Percentiles rank a stretch among this genome's conserved stretches.
Evolutionary conservation across 441 rosid genomes (phyloP).

Genomic region (Flueggea neowawraea): DNA sequence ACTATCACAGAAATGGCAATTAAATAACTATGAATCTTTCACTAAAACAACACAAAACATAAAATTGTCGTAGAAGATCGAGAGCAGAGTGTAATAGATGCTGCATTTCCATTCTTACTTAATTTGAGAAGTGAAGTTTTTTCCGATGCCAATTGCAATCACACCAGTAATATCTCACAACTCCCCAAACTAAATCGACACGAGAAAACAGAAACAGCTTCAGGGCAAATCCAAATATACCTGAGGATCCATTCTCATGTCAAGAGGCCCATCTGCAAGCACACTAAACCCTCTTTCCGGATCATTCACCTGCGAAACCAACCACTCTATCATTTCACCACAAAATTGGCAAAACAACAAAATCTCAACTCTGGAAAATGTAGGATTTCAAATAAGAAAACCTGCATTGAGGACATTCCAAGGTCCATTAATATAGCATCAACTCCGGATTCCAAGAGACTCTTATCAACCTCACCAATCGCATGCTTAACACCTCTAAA

Average conservation of each 20-base stretch:
- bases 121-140: not conserved
- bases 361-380: no score
- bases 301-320: slow-evolving; percentile 61
- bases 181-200: no score
- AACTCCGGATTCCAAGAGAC: slow-evolving; percentile 47
- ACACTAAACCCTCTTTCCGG: slow-evolving; percentile 89
- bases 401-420: slow-evolving; percentile 99
- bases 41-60: no score
- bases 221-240: slow-evolving; percentile 19
- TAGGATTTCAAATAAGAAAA: slow-evolving; percentile 7
- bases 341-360: not conserved
- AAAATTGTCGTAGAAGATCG: no score
- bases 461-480: slow-evolving; percentile 38
- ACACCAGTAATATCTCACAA: no score
- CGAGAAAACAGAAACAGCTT: no score
- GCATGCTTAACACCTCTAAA: slow-evolving; percentile 56
- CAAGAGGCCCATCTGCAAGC: slow-evolving; percentile 88
- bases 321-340: not conserved
- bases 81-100: no score
- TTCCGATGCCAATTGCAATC: no score
- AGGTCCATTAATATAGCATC: slow-evolving; percentile 95
- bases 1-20: no score
- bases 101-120: not conserved
- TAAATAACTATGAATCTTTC: no score
- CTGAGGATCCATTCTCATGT: slow-evolving; percentile 98